Evolutionary conservation across 768 basidiomycete genomes (phyloP), one percentile per base, ranked within the genome.

Genomic region (Tricholomella constricta): DNA sequence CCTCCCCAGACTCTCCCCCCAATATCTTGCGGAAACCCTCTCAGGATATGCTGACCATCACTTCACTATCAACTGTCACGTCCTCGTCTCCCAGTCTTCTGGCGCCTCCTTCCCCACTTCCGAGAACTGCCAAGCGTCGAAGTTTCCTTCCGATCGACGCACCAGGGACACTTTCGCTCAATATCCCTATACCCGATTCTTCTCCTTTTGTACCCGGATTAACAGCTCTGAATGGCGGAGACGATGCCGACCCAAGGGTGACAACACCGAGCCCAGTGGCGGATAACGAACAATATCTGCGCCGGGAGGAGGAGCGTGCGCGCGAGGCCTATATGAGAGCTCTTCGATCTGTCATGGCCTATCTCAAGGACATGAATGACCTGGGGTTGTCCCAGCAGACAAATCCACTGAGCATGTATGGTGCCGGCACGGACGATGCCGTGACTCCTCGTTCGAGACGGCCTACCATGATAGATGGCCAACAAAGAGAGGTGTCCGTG

Each of bases 281-380:
- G 22, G 75, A 76, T 51, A 70, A 69, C 52, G 86, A 86, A 45
- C 78, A 81, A 43, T 70, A 74, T 48, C 66, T 78, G 48, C 81
- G 82, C 32, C 80, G 79, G 49, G 89, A 91, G 70, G 86, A 88
- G 67, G 88, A 89, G 55, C 78, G 84, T 27, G 80, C 78, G 15
- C 78, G 83, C 26, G 89, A 91, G 63, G 78, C 83, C 26, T 88
- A 88, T 65, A 85, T 83, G 62, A 80, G 89, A 38, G 94, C 92
- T 27, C 77, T 99, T 47, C 83, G 91, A 50, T 89, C 91, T 9
- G 84, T 99, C 15, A 95, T 98, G 89, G 92, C 94, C 6, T 99
- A 98, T 69, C 80, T 99, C 17, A 85, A 86, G 62, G 97, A 99
- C 62, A 88, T 99, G 84, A 89, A 94, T 64, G 97, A 99, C 64